Percentiles rank a stretch among this genome's conserved stretches.
phyloP scores from a whole-genome alignment of 2,329 filamentous ascomycete species.

The Parasarocladium wereldwijsianum region DNA sequence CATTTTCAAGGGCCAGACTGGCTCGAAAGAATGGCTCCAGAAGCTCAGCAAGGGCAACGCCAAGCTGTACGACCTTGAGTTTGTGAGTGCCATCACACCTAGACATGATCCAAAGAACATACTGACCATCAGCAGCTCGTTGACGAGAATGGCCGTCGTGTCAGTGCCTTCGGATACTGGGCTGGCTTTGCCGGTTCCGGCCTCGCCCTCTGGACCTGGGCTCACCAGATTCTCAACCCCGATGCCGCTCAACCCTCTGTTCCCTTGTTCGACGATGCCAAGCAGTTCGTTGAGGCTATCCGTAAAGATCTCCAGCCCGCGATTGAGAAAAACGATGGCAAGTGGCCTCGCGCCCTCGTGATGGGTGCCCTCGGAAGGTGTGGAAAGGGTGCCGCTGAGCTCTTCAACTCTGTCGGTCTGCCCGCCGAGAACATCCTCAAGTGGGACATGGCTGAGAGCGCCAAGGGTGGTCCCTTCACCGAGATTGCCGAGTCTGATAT shows the following conservation, averaged over 20 bases:
- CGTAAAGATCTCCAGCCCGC: slow-evolving; percentile 2
- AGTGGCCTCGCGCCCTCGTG: slow-evolving; percentile 59
- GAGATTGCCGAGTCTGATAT: slow-evolving; percentile 62
- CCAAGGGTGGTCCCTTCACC: slow-evolving; percentile 53
- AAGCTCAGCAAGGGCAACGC: slow-evolving; percentile 30
- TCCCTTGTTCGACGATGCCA: slow-evolving; percentile 3
- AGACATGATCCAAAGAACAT: neutral
- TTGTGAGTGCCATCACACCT: slow-evolving; percentile 25
- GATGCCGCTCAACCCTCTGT: slow-evolving; percentile 2
- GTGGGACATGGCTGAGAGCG: slow-evolving; percentile 67
- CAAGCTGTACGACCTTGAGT: slow-evolving; percentile 74
- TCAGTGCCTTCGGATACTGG: slow-evolving; percentile 59
- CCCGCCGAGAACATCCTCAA: slow-evolving; percentile 30
- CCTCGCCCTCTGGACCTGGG: slow-evolving; percentile 66
- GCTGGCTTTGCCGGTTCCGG: slow-evolving; percentile 62
- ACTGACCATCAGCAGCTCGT: slow-evolving; percentile 28
- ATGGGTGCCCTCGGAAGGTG: slow-evolving; percentile 79
- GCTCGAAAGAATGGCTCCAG: neutral
- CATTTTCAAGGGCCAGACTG: slow-evolving; percentile 3
- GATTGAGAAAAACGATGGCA: slow-evolving; percentile 23
- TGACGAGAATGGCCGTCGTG: slow-evolving; percentile 54
- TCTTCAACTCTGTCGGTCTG: slow-evolving; percentile 3
- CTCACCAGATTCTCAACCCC: slow-evolving; percentile 15
- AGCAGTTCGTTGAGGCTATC: slow-evolving; percentile 3
- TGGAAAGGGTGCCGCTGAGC: slow-evolving; percentile 51